Evolutionary conservation across 2,329 filamentous ascomycete species (phyloP).

Genomic region (Cercospora citrullina): DNA sequence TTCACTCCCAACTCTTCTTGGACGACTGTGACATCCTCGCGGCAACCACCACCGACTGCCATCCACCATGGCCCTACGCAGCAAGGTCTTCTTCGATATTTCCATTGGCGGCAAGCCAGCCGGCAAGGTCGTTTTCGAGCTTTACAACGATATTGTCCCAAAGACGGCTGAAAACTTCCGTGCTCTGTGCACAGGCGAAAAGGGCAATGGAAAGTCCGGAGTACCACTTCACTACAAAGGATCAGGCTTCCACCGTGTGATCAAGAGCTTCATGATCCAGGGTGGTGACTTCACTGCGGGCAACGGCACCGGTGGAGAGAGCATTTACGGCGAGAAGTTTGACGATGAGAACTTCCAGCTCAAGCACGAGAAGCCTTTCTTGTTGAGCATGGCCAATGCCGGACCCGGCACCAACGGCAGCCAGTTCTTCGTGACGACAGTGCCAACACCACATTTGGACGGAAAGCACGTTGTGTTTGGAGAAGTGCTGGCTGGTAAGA

Average conservation of each 20-base stretch:
- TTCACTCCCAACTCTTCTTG: neutral
- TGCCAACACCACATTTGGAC: slow-evolving; percentile 91
- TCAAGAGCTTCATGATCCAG: slow-evolving; percentile 99
- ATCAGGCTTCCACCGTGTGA: slow-evolving; percentile 90
- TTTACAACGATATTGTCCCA: slow-evolving; percentile 70
- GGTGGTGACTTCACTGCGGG: slow-evolving; percentile 95
- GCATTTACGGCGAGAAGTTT: slow-evolving; percentile 96
- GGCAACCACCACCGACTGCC: neutral
- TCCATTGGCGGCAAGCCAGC: slow-evolving; percentile 70
- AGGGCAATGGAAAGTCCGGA: slow-evolving; percentile 76
- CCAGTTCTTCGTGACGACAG: slow-evolving; percentile 97
- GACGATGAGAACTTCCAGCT: slow-evolving; percentile 92
- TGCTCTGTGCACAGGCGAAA: slow-evolving; percentile 90
- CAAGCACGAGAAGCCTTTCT: slow-evolving; percentile 89
- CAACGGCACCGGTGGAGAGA: slow-evolving; percentile 94
- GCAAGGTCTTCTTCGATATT: slow-evolving; percentile 92
- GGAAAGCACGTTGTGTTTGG: slow-evolving; percentile 98
- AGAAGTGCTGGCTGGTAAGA: slow-evolving; percentile 90
- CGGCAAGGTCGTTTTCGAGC: slow-evolving; percentile 83
- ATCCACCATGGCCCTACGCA: slow-evolving; percentile 49
- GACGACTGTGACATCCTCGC: neutral
- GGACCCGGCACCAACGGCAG: slow-evolving; percentile 93
- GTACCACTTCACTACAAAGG: slow-evolving; percentile 91
- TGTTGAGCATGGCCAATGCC: slow-evolving; percentile 97
- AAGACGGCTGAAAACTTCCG: slow-evolving; percentile 98